phyloP scores from a whole-genome alignment of 768 basidiomycete species.

The Rhodotorula taiwanensis region DNA sequence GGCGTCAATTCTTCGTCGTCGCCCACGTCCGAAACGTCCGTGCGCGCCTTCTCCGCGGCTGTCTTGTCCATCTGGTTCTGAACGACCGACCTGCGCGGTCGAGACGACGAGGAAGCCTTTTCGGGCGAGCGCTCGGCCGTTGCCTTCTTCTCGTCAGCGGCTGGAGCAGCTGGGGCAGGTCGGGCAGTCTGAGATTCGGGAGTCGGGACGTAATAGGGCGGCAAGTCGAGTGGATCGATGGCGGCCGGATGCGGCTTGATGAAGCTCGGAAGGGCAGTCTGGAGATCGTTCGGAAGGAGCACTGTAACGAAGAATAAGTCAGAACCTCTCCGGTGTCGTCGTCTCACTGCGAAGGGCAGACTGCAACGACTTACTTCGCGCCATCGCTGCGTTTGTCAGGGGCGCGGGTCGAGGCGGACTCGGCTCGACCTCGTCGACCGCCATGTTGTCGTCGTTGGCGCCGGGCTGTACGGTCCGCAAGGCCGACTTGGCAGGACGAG shows the following conservation, averaged over 20 bases:
- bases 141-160: too few relatives aligned
- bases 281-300: slow-evolving; percentile 20
- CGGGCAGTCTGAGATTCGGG: neutral
- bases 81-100: too few relatives aligned
- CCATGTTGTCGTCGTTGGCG: slow-evolving; percentile 1
- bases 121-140: too few relatives aligned
- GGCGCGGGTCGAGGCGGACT: neutral
- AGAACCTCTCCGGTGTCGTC: too few relatives aligned
- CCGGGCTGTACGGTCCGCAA: too few relatives aligned
- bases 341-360: neutral
- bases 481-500: too few relatives aligned
- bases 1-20: too few relatives aligned
- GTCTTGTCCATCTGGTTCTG: too few relatives aligned
- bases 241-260: slow-evolving; percentile 17
- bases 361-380: neutral
- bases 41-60: too few relatives aligned
- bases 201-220: slow-evolving; percentile 13
- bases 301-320: neutral
- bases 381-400: neutral
- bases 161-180: too few relatives aligned
- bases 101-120: too few relatives aligned
- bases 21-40: too few relatives aligned
- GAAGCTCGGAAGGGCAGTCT: neutral
- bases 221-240: slow-evolving; percentile 16
- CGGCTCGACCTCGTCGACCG: neutral